Percentiles rank a stretch among this genome's conserved stretches.
phyloP scores from a whole-genome alignment of 176 grass and related monocot species.

The Triticum monococcum region DNA sequence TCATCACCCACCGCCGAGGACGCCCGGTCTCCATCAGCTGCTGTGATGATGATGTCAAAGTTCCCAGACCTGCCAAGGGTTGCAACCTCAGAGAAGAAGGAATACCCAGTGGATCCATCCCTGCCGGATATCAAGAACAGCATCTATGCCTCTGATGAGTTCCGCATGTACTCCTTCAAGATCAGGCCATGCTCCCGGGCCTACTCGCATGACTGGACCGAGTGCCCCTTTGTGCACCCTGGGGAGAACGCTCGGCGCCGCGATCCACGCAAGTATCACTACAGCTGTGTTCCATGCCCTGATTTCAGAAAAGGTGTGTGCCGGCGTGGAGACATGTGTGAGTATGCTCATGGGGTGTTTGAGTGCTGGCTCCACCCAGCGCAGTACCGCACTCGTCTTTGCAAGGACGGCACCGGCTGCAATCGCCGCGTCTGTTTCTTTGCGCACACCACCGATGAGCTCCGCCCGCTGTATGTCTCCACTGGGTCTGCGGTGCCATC shows the following conservation, averaged over 20 bases:
- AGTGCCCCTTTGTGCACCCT: slow-evolving; percentile 89
- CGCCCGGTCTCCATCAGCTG: slow-evolving; percentile 40
- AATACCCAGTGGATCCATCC: slow-evolving; percentile 75
- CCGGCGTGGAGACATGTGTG: slow-evolving; percentile 69
- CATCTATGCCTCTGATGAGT: slow-evolving; percentile 75
- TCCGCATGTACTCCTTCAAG: slow-evolving; percentile 92
- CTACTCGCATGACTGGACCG: slow-evolving; percentile 90
- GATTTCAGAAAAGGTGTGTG: slow-evolving; percentile 82
- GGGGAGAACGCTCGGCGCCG: slow-evolving; percentile 82
- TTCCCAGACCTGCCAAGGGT: slow-evolving; percentile 53
- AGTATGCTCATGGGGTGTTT: slow-evolving; percentile 87
- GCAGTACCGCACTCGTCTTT: slow-evolving; percentile 72
- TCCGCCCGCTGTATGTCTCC: slow-evolving; percentile 73
- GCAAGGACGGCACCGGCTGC: slow-evolving; percentile 82
- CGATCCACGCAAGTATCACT: slow-evolving; percentile 79
- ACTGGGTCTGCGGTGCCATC: slow-evolving; percentile 63
- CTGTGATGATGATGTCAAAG: slow-evolving; percentile 43
- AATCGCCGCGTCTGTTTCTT: slow-evolving; percentile 81
- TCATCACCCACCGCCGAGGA: slow-evolving; percentile 49
- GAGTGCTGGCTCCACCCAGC: slow-evolving; percentile 92
- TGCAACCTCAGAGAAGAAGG: slow-evolving; percentile 58
- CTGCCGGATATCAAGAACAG: slow-evolving; percentile 86
- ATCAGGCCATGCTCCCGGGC: slow-evolving; percentile 79
- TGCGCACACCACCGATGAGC: slow-evolving; percentile 76
- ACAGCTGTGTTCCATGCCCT: slow-evolving; percentile 83